Evolutionary conservation across 345 rosid species (phyloP).

Genomic region (Orychophragmus violaceus): DNA sequence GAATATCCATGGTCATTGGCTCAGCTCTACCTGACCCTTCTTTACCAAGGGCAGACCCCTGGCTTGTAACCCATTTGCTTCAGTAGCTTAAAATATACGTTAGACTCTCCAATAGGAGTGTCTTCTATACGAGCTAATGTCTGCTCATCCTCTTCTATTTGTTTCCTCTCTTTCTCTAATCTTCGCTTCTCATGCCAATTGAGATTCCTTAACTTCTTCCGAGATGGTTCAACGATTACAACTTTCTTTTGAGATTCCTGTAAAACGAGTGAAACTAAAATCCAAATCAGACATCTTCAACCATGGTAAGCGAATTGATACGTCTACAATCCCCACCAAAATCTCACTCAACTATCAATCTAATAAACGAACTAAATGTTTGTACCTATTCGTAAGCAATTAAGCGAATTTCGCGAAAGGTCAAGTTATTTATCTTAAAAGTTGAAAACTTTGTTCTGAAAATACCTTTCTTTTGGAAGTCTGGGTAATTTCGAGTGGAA

Average conservation of each 20-base stretch:
- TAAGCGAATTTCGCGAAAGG: not conserved
- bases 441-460: too few species aligned
- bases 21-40: constrained; percentile 65
- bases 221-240: constrained; percentile 34
- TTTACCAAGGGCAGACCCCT: constrained; percentile 73
- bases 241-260: constrained; percentile 35
- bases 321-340: too few species aligned
- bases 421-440: not conserved
- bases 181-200: too few species aligned
- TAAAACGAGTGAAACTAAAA: too few species aligned
- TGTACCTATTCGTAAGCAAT: not conserved
- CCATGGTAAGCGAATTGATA: too few species aligned
- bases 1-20: constrained; percentile 73
- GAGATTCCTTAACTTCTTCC: constrained; percentile 74
- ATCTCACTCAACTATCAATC: too few species aligned
- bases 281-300: not conserved
- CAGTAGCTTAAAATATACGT: constrained; percentile 78
- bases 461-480: too few species aligned
- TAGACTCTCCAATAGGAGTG: too few species aligned
- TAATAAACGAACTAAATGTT: too few species aligned
- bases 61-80: constrained; percentile 93
- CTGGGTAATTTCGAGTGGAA: constrained; percentile 45
- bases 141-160: too few species aligned
- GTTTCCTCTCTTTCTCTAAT: too few species aligned
- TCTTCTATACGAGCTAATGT: too few species aligned